Evolutionary conservation across 441 rosid species (phyloP).

Genomic region (Populus hybrid): DNA sequence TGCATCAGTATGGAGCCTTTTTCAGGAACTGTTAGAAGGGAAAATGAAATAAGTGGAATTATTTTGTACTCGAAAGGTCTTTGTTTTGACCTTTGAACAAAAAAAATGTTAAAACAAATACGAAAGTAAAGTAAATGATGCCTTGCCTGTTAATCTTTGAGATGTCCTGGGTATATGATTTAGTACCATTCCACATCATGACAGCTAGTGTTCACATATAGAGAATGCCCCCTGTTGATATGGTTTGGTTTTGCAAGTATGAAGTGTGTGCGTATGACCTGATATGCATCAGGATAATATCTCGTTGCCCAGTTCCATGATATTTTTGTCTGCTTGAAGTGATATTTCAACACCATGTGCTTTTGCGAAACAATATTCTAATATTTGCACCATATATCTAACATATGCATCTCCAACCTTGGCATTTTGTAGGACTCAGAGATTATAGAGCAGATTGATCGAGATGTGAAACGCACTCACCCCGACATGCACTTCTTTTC

Average conservation of each 20-base stretch:
- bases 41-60: neutral
- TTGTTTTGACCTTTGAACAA: neutral
- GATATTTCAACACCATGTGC: conserved; percentile 5
- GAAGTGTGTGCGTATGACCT: neutral
- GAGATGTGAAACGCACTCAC: conserved; percentile 95
- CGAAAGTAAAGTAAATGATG: neutral
- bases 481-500: conserved; percentile 94
- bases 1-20: neutral
- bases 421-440: conserved; percentile 62
- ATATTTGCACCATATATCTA: neutral
- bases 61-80: neutral
- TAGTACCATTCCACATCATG: neutral
- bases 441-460: conserved; percentile 90
- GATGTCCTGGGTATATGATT: neutral
- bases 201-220: neutral
- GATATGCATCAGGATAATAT: neutral
- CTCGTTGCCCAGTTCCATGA: neutral
- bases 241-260: neutral
- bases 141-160: neutral
- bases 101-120: neutral
- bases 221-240: neutral
- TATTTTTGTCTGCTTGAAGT: conserved; percentile 1
- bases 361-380: neutral
- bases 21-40: neutral
- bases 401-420: conserved; percentile 14